Conservation (phyloP, 495 filamentous ascomycete genomes). For the Penicillium coffeae region DNA sequence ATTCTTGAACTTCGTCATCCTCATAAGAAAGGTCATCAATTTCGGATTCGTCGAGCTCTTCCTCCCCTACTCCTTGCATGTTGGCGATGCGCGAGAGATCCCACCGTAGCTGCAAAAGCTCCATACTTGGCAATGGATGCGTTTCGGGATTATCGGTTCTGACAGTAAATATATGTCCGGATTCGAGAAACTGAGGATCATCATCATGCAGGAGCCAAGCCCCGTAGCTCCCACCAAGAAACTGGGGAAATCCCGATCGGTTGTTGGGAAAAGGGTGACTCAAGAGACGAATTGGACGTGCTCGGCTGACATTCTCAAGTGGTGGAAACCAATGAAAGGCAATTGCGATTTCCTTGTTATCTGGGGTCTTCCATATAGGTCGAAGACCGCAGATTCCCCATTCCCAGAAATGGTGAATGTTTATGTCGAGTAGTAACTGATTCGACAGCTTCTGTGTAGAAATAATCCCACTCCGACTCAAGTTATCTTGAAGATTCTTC, state of each 20-base stretch:
- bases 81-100: neutral
- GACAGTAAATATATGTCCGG: slow-evolving; percentile 2
- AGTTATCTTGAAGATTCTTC: neutral
- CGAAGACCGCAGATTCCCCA: neutral
- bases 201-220: too few species aligned
- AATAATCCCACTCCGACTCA: neutral
- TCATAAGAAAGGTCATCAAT: too few species aligned
- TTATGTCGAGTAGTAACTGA: neutral
- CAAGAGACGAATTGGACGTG: too few species aligned
- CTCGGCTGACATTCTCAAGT: neutral
- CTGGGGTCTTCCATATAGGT: neutral
- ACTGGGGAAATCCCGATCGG: too few species aligned
- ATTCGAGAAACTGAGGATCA: too few species aligned
- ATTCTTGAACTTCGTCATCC: too few species aligned
- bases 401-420: neutral
- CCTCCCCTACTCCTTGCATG: slow-evolving; percentile 2
- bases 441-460: neutral
- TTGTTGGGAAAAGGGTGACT: too few species aligned
- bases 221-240: too few species aligned
- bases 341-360: slow-evolving; percentile 1
- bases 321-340: slow-evolving; percentile 6
- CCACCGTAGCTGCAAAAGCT: neutral
- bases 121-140: neutral
- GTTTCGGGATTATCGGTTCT: neutral
- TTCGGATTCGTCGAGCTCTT: too few species aligned